These are phyloP conservation scores for Cylindrotheca closterium DNA, from an alignment of 108 stramenopile genomes.

Conservation along the genomic window DNA sequence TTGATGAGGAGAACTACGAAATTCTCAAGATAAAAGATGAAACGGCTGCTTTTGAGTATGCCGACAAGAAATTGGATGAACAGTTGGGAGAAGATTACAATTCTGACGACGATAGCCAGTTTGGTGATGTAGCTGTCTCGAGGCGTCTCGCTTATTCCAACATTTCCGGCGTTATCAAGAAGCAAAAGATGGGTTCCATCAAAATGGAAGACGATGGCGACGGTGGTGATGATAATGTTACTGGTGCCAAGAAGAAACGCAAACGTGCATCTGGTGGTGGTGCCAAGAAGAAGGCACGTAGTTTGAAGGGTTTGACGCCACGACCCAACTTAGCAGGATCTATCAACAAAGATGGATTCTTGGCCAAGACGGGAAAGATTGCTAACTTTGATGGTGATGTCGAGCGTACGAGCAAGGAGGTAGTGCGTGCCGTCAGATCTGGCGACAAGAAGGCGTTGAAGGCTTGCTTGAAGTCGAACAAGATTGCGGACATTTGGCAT, in stretches of 20 bases:
- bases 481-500: no score
- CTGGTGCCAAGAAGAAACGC: not conserved
- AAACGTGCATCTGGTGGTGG: not conserved
- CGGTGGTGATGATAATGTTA: not conserved
- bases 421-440: not conserved
- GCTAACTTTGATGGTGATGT: not conserved
- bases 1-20: not conserved
- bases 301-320: not conserved
- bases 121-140: not conserved
- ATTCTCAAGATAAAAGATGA: not conserved
- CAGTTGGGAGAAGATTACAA: constrained; percentile 2
- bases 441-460: constrained; percentile 1
- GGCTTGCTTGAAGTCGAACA: not conserved
- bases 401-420: constrained; percentile 3
- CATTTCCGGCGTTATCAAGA: no score
- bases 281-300: not conserved
- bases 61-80: constrained; percentile 1
- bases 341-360: not conserved
- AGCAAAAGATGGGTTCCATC: not conserved
- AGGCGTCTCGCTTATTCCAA: not conserved
- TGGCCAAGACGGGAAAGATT: constrained; percentile 1
- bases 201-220: not conserved
- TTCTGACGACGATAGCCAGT: not conserved
- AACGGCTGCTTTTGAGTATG: not conserved
- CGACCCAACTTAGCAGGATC: not conserved